Base-by-base conservation (phyloP, 805 yeast species). In the Teunomyces cretensis region DNA sequence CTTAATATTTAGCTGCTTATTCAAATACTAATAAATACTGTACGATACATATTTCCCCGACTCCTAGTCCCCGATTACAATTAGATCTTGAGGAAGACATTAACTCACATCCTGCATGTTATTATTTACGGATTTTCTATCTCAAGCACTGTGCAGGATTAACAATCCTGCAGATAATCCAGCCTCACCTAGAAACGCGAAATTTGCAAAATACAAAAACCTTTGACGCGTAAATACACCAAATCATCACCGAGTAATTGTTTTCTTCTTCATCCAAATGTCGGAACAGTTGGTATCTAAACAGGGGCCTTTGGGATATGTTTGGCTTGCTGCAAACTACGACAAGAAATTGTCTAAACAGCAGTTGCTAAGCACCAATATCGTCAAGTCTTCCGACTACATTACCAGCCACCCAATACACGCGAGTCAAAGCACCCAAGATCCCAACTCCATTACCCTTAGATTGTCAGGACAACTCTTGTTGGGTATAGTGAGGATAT, bases 241-340 rank as follows among this genome's bases (percentile, higher is more conserved):
- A 15, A 31, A 31, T 14, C 15, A 31, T 31, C 33, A 13, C 16
- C 12, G 9, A 8, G 16, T 15, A 5, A 16, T 22, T 14, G 4
- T 13, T 17, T 22, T 19, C 38, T 12, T 22, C 19, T 17, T 35
- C 28, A 35, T 24, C 26, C 17, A 12, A 35, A 35, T 38, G 30
- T 41, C 53, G 7, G 54, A 50, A 12, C 51, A 41, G 33, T 49
- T 51, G 26, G 48, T 83, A 15, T 73, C 87, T 2, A 83, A 80
- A 48, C 83, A 83, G 58, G 95, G 96, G 2, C 96, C 96, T 1
- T 70, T 90, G 48, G 96, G 95, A 2, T 87, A 84, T 52, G 90
- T 89, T 7, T 90, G 97, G 97, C 73, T 90, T 39, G 97, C 97
- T 8, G 92, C 96, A 15, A 90, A 88, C 60, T 76, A 90, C 65